Evolutionary conservation across 805 yeast species (phyloP).

Genomic region (Alloascoidea africana): DNA sequence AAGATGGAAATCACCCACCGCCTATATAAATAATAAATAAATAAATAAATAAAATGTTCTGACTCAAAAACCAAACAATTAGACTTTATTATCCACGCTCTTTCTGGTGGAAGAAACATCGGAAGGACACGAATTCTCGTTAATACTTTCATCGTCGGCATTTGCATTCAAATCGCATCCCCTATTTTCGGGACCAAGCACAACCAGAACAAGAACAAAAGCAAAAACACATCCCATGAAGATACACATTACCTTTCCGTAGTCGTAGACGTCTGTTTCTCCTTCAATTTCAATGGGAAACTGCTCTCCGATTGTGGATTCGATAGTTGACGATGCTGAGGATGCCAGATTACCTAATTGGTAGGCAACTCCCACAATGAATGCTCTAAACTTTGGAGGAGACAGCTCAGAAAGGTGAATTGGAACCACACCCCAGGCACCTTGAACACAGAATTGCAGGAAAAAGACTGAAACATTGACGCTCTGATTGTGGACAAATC

Average conservation of each 20-base stretch:
- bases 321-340: conserved; percentile 58
- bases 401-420: conserved; percentile 51
- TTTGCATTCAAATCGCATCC: too few species aligned
- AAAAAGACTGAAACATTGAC: conserved; percentile 48
- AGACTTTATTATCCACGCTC: too few species aligned
- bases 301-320: conserved; percentile 38
- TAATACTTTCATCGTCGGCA: too few species aligned
- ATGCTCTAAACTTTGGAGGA: conserved; percentile 49
- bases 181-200: conserved; percentile 45
- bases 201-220: conserved; percentile 28
- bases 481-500: conserved; percentile 30
- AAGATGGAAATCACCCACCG: too few species aligned
- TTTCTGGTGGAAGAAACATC: too few species aligned
- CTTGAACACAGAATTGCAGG: conserved; percentile 51
- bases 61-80: too few species aligned
- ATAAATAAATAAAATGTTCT: too few species aligned
- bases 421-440: conserved; percentile 64
- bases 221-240: conserved; percentile 53
- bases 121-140: too few species aligned
- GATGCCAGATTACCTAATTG: conserved; percentile 65
- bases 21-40: too few species aligned
- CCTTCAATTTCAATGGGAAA: conserved; percentile 33
- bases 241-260: conserved; percentile 56
- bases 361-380: conserved; percentile 46
- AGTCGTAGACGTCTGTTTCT: conserved; percentile 35